Evolutionary conservation across 805 yeast species (phyloP).

Genomic region (Candida boidinii): DNA sequence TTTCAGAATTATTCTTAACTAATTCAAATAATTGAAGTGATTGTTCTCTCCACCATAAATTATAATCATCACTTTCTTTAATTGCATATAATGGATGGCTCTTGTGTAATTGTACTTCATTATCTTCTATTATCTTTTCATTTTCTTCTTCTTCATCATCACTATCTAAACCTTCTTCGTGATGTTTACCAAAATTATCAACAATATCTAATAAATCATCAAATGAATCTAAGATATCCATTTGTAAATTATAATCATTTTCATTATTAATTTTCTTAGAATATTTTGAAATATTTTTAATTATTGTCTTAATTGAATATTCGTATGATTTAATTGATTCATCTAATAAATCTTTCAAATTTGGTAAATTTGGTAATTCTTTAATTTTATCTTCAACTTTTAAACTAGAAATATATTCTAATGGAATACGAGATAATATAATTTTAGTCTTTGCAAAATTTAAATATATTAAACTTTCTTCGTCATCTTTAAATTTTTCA

Average conservation of each 20-base stretch:
- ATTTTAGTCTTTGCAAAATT: constrained; percentile 52
- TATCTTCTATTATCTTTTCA: constrained; percentile 20
- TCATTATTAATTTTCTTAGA: constrained; percentile 14
- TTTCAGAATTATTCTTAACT: constrained; percentile 14
- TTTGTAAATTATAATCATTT: constrained; percentile 31
- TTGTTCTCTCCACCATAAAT: constrained; percentile 49
- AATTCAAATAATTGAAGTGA: constrained; percentile 25
- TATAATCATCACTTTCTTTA: constrained; percentile 31
- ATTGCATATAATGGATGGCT: constrained; percentile 49
- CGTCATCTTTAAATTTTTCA: constrained; percentile 35
- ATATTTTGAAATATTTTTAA: constrained; percentile 15
- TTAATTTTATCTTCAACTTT: constrained; percentile 27
- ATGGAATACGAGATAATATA: constrained; percentile 47
- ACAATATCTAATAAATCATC: constrained; percentile 65
- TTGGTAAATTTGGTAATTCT: constrained; percentile 25
- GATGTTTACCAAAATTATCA: constrained; percentile 54
- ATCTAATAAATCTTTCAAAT: constrained; percentile 30
- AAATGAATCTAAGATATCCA: constrained; percentile 46
- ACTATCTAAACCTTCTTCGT: constrained; percentile 53
- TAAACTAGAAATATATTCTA: constrained; percentile 47
- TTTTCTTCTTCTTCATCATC: constrained; percentile 38
- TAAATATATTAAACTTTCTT: constrained; percentile 30
- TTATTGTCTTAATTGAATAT: constrained; percentile 27
- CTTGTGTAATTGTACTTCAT: constrained; percentile 26
- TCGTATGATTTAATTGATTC: constrained; percentile 39